A percentile compares a stretch with the other conserved stretches of the same genome.
Conservation (phyloP, 805 yeast genomes). For the Kuraishia ogatae region DNA sequence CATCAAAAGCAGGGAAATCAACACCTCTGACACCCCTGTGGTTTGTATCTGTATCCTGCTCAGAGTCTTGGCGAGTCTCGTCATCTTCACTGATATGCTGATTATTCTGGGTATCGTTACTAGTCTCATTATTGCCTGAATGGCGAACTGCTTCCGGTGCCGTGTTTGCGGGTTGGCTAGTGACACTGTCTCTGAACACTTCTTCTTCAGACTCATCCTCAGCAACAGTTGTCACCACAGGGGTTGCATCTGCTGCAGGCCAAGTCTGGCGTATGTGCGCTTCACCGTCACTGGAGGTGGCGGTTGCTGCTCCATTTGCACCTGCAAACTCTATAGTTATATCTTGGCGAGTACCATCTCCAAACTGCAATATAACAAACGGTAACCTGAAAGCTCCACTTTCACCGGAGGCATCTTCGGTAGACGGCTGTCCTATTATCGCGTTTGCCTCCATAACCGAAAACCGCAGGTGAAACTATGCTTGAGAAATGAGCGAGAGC, state of each 20-base stretch:
- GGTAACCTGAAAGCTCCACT: constrained; percentile 13
- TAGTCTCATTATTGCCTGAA: no score
- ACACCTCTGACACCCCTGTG: constrained; percentile 19
- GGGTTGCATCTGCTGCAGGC: not conserved
- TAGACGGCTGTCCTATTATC: not conserved
- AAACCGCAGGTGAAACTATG: no score
- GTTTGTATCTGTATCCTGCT: not conserved
- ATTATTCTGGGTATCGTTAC: no score
- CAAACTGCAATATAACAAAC: constrained; percentile 19
- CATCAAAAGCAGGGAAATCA: constrained; percentile 28
- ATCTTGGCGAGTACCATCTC: constrained; percentile 20
- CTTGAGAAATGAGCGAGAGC: no score
- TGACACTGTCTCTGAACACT: not conserved
- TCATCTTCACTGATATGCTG: no score
- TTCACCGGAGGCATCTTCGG: not conserved
- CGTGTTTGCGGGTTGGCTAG: not conserved
- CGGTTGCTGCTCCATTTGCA: not conserved
- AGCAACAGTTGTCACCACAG: not conserved
- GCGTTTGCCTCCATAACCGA: not conserved
- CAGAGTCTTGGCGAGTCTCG: not conserved
- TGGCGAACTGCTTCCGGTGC: not conserved
- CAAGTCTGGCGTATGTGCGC: not conserved
- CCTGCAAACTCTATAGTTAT: constrained; percentile 22
- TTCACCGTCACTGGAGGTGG: not conserved
- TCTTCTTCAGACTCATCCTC: not conserved